Evolutionary conservation across 164 flowering plant genomes (phyloP).

Genomic region (Macadamia integrifolia): DNA sequence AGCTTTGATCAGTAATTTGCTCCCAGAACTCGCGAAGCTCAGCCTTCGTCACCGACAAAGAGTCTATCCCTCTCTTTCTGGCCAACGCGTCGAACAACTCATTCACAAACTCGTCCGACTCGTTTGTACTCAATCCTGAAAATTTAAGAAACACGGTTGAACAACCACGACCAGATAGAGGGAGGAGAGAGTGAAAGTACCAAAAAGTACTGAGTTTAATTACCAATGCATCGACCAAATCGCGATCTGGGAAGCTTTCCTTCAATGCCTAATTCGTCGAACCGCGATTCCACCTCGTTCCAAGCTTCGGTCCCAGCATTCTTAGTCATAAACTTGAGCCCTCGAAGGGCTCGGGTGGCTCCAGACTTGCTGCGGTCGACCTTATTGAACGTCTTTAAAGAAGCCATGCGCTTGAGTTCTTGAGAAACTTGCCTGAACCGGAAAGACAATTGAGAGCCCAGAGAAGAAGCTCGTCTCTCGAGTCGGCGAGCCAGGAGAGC

Average conservation of each 20-base stretch:
- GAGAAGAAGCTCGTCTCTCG: conserved; percentile 25
- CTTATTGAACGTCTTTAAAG: conserved; percentile 15
- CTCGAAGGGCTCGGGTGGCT: conserved; percentile 33
- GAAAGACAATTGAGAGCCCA: conserved; percentile 34
- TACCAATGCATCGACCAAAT: conserved; percentile 45
- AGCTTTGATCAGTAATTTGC: conserved; percentile 36
- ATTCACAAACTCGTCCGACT: conserved; percentile 30
- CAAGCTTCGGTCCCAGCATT: conserved; percentile 30
- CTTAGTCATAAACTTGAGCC: conserved; percentile 35
- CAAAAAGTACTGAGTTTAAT: no score
- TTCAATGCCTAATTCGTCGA: conserved; percentile 24
- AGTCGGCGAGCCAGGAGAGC: conserved; percentile 34
- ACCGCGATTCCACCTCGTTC: conserved; percentile 27
- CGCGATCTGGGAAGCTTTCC: conserved; percentile 25
- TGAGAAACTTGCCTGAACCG: conserved; percentile 41
- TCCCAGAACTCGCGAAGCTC: conserved; percentile 40
- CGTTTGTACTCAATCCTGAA: conserved; percentile 28
- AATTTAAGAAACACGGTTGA: not conserved
- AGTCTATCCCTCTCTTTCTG: conserved; percentile 25
- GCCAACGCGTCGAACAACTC: conserved; percentile 40
- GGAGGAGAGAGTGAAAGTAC: no score
- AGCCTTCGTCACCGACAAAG: conserved; percentile 14
- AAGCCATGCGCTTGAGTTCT: conserved; percentile 45
- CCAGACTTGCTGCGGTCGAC: conserved; percentile 34
- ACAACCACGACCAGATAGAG: no score